These are phyloP conservation scores for Scenedesmus sp. DNA, from an alignment of 163 green algal genomes.

Conservation along the genomic window DNA sequence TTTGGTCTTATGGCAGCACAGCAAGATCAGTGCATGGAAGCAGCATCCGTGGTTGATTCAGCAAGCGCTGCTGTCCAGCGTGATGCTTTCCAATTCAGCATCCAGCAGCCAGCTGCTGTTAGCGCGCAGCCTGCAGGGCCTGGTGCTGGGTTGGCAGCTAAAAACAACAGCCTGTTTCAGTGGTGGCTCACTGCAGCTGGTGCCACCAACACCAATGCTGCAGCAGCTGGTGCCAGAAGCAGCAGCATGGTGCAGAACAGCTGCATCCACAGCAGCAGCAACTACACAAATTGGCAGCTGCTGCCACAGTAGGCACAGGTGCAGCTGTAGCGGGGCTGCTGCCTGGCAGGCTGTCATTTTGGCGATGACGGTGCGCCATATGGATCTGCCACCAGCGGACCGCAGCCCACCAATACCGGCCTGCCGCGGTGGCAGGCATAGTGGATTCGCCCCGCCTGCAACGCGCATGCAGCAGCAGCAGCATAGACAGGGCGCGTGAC, in stretches of 20 bases:
- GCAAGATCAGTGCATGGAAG: not conserved
- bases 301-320: constrained; percentile 6
- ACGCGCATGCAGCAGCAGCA: not conserved
- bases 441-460: not conserved
- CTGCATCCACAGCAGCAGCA: not conserved
- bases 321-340: not conserved
- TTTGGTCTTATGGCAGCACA: not conserved
- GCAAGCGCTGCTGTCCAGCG: not conserved
- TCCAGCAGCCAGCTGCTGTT: not conserved
- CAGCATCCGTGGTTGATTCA: not conserved
- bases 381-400: constrained; percentile 2
- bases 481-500: not conserved
- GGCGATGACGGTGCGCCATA: not conserved
- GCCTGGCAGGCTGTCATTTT: constrained; percentile 1
- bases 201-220: constrained; percentile 54
- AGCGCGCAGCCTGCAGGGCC: not conserved
- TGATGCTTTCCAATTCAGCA: not conserved
- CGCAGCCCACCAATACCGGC: not conserved
- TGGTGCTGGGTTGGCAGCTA: not conserved
- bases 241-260: constrained; percentile 13
- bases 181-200: constrained; percentile 30
- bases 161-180: not conserved
- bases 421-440: not conserved
- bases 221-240: constrained; percentile 46
- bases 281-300: constrained; percentile 13